Evolutionary conservation across 352 stramenopile species (phyloP).

Genomic region (Phytopythium boreale): DNA sequence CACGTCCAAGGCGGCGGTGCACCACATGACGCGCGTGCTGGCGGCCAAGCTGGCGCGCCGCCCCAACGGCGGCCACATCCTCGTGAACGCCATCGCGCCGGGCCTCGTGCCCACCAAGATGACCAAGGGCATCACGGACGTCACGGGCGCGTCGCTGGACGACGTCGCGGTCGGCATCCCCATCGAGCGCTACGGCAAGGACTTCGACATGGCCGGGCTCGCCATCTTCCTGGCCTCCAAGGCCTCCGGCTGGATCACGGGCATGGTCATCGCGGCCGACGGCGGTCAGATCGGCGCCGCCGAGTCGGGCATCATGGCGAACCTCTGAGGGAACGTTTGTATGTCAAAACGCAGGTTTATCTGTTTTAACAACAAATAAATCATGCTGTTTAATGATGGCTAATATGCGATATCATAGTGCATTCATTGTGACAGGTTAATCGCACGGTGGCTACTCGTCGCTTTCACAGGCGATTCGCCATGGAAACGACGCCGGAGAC

Average conservation of each 20-base stretch:
- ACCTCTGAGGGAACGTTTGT: not conserved
- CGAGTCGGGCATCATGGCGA: constrained; percentile 36
- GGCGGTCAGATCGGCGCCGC: constrained; percentile 65
- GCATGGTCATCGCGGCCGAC: constrained; percentile 90
- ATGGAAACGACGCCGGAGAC: constrained; percentile 4
- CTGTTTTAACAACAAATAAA: not conserved
- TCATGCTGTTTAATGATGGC: not conserved
- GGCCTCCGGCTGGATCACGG: constrained; percentile 90
- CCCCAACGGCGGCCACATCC: constrained; percentile 85
- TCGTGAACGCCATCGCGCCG: constrained; percentile 94
- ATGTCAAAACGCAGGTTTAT: not conserved
- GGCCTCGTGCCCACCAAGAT: constrained; percentile 92
- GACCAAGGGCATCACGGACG: constrained; percentile 70
- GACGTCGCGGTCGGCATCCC: constrained; percentile 71
- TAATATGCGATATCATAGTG: not conserved
- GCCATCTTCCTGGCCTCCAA: constrained; percentile 90
- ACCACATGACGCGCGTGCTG: constrained; percentile 92
- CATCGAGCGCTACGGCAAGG: constrained; percentile 74
- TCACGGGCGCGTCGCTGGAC: constrained; percentile 40
- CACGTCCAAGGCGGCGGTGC: constrained; percentile 92
- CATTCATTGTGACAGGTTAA: not conserved
- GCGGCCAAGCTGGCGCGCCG: constrained; percentile 86
- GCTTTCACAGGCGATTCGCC: not conserved
- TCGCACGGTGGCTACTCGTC: not conserved
- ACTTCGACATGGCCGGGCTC: constrained; percentile 92